Evolutionary conservation across 345 rosid species (phyloP).

Genomic region (Brassica incana): DNA sequence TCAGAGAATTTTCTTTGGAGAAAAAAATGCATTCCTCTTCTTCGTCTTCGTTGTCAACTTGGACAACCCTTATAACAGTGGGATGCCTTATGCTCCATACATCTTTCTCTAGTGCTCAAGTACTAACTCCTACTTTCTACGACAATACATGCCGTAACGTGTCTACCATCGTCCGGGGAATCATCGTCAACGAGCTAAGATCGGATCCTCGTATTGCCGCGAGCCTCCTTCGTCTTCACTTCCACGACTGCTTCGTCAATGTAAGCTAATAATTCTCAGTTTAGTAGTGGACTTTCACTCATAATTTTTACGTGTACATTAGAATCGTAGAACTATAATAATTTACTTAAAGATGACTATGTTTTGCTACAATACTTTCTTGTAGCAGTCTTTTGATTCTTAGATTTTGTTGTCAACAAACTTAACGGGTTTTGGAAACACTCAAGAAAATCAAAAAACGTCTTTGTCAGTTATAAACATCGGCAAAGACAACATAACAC

Average conservation of each 20-base stretch:
- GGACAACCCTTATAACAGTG: slow-evolving; percentile 18
- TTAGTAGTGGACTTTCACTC: neutral
- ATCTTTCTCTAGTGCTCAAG: slow-evolving; percentile 19
- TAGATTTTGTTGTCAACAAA: neutral
- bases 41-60: neutral
- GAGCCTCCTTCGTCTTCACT: slow-evolving; percentile 59
- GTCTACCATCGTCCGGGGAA: slow-evolving; percentile 42
- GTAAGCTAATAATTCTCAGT: slow-evolving; percentile 26
- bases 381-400: neutral
- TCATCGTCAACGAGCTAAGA: slow-evolving; percentile 42
- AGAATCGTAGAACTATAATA: neutral
- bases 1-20: neutral
- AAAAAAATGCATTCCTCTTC: neutral
- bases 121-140: slow-evolving; percentile 49
- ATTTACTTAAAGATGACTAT: neutral
- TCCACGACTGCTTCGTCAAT: slow-evolving; percentile 63
- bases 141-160: slow-evolving; percentile 50
- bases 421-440: neutral
- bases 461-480: neutral
- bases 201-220: slow-evolving; percentile 55
- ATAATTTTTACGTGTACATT: neutral
- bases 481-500: neutral
- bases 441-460: neutral
- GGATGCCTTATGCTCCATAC: slow-evolving; percentile 17
- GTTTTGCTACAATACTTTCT: neutral